Evolutionary conservation across 2,329 filamentous ascomycete species (phyloP).

Genomic region (Grosmannia serpens): DNA sequence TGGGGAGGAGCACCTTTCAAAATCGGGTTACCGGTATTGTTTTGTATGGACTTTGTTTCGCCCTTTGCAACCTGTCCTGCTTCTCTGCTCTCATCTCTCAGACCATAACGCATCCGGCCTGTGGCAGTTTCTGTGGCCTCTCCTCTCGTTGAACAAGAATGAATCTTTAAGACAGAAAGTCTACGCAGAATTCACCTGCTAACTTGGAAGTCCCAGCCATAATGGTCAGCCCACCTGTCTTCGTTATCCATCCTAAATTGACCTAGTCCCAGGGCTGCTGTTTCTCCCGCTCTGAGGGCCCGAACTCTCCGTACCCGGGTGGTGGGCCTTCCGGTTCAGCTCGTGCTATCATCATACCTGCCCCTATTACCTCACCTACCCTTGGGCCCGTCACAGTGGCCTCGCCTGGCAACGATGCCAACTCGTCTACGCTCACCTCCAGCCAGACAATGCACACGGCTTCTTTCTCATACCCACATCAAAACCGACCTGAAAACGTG

Average conservation of each 20-base stretch:
- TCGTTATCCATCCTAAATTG: not conserved
- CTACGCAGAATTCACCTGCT: too few species aligned
- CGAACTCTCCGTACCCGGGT: slow-evolving; percentile 42
- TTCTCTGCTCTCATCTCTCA: too few species aligned
- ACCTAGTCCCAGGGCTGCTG: slow-evolving; percentile 41
- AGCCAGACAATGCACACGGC: not conserved
- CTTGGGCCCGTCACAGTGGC: not conserved
- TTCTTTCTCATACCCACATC: not conserved
- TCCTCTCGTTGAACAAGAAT: too few species aligned
- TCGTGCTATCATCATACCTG: slow-evolving; percentile 37
- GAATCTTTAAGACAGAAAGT: too few species aligned
- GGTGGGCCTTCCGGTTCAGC: slow-evolving; percentile 35
- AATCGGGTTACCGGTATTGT: too few species aligned
- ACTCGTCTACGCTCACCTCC: not conserved
- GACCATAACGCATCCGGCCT: too few species aligned
- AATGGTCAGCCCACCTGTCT: not conserved
- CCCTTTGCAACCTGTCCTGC: too few species aligned
- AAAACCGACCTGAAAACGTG: not conserved
- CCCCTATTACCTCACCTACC: slow-evolving; percentile 17
- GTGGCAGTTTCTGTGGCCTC: too few species aligned
- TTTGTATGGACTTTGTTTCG: too few species aligned
- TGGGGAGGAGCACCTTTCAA: too few species aligned
- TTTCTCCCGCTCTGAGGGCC: slow-evolving; percentile 39
- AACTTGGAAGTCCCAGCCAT: not conserved
- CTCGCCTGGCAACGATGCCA: not conserved